Base-by-base conservation (phyloP, 176 grass and related monocot genomes). In the Musa troglodytarum region DNA sequence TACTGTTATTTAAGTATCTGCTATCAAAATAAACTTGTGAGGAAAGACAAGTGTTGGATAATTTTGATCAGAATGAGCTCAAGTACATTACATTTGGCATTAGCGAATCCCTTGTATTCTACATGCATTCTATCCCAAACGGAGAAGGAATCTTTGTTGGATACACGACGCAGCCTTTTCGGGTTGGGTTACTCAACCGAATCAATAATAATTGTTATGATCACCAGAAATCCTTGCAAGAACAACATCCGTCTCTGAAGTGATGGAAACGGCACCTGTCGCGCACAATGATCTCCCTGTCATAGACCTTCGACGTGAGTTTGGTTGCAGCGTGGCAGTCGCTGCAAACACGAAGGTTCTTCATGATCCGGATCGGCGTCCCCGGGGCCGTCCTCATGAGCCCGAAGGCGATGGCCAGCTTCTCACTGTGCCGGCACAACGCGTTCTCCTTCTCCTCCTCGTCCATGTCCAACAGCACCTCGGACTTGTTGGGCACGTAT, bases 271-370 rank as follows among this genome's bases (percentile, higher is more conserved):
- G 13, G 52, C 14, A 55, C 2, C 64, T 55, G 43, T 78, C 76
- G 51, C 76, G 20, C 51, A 78, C 64, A 16, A 69, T 26, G 63
- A 78, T 78, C 50, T 78, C 76, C 76, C 76, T 68, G 10, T 21
- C 63, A 3, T 78, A 68, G 34, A 78, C 29, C 76, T 55, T 56
- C 1, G 76, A 69, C 8, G 69, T 21, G 51, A 78, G 52, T 52
- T 78, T 78, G 7, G 15, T 56, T 10, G 52, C 76, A 28, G 13
- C 52, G 43, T 78, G 76, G 52, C 76, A 78, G 29, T 78, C 76
- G 8, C 65, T 21, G 52, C 76, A 78, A 49, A 78, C 76, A 51
- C 76, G 49, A 69, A 78, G 76, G 64, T 78, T 78, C 76, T 78
- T 78, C 24, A 69, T 67, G 19, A 78, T 49, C 21, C 76, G 64